phyloP scores from a whole-genome alignment of 1,284 basidiomycete species.

The Austropuccinia psidii region DNA sequence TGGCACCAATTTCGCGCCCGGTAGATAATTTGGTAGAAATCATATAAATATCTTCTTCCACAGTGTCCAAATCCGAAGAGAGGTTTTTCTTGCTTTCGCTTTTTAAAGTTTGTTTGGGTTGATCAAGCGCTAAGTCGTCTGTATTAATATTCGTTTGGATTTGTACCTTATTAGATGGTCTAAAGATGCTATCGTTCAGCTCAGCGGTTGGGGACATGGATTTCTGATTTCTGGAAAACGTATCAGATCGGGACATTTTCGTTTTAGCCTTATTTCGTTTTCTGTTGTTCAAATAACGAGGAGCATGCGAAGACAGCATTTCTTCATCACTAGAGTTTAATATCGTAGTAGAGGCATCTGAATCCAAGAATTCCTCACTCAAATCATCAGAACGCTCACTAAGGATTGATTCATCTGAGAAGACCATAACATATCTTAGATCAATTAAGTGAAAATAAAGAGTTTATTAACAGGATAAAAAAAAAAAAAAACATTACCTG shows the following conservation, averaged over 20 bases:
- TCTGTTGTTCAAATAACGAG: constrained; percentile 27
- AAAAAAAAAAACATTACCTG: background rate
- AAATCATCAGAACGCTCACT: constrained; percentile 14
- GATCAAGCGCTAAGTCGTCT: background rate
- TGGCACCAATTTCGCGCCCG: background rate
- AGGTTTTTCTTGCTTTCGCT: background rate
- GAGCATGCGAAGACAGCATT: constrained; percentile 29
- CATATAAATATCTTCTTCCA: background rate
- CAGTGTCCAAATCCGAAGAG: constrained; percentile 11
- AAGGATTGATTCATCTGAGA: constrained; percentile 20
- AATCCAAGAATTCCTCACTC: constrained; percentile 18
- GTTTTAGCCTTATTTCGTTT: constrained; percentile 1
- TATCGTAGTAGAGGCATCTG: constrained; percentile 34
- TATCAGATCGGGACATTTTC: background rate
- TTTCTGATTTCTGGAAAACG: background rate
- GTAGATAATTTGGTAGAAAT: background rate
- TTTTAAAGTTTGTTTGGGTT: background rate
- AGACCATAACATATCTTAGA: background rate
- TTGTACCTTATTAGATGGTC: background rate
- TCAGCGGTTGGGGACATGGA: background rate
- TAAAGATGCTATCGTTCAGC: too few relatives aligned
- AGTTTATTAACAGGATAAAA: background rate
- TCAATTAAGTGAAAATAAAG: background rate
- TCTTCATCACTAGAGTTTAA: constrained; percentile 32
- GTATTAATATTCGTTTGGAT: background rate